Evolutionary conservation across 768 basidiomycete species (phyloP), one percentile per base, ranked within the genome.

Genomic region (Imleria badia): DNA sequence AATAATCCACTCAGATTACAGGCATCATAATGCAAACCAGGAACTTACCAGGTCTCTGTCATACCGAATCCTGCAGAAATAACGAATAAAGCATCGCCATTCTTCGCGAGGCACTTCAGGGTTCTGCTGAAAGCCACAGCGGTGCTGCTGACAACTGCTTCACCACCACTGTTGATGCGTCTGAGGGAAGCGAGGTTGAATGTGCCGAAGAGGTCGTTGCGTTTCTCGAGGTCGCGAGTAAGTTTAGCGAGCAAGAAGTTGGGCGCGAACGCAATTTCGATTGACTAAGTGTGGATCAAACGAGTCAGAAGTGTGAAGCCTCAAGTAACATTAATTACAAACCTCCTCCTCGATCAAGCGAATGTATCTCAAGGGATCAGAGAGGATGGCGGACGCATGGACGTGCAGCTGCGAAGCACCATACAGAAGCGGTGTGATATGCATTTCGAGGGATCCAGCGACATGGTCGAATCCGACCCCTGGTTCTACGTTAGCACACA

Each of bases 381-480:
- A 61, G 17, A 66, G 58, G 29, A 72, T 64, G 29, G 51, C 60
- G 31, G 62, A 64, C 14, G 61, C 59, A 12, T 65, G 60, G 30
- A 66, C 58, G 33, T 63, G 59, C 20, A 68, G 42, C 30, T 65
- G 66, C 10, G 62, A 63, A 34, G 63, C 59, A 7, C 73, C 73
- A 26, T 65, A 72, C 11, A 71, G 54, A 26, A 69, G 55, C n/a
- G 76, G 71, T 0, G 75, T 67, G 3, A 78, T 54, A 45, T 78
- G 76, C 55, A 77, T 66, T 46, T 78, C 77, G 3, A 76, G 65
- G 0, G 76, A 70, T 33, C 73, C 75, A 3, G 77, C 77, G 23
- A 78, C 75, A 47, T 78, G 77, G 45, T 78, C 77, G 42, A 78
- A 76, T 17, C 74, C 74, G 9, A 78, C 76, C 77, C 69, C 69